phyloP scores from a whole-genome alignment of 306 rosid species.

The Vicia villosa region DNA sequence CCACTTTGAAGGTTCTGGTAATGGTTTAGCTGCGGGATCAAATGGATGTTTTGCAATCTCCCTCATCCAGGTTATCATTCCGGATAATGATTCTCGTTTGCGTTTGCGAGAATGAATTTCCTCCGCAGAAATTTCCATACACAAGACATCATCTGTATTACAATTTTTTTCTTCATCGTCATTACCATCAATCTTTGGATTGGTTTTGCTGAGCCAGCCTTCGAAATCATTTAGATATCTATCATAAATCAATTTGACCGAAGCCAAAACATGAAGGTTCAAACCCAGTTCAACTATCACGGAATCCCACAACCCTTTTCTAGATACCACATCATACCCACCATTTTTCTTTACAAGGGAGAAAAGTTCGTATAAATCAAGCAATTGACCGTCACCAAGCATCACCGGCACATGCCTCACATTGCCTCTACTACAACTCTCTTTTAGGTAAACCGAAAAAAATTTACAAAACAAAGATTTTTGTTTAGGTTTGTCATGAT shows the following conservation, averaged over 20 bases:
- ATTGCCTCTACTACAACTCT: constrained; percentile 44
- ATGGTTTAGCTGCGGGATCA: constrained; percentile 48
- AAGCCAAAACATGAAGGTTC: constrained; percentile 43
- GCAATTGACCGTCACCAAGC: constrained; percentile 53
- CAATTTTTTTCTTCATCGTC: constrained; percentile 31
- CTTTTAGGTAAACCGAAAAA: constrained; percentile 53
- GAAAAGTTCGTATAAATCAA: constrained; percentile 70
- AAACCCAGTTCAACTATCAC: constrained; percentile 61
- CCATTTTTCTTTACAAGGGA: constrained; percentile 65
- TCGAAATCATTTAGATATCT: constrained; percentile 71
- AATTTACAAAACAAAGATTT: constrained; percentile 56
- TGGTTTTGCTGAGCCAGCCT: constrained; percentile 55
- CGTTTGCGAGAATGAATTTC: constrained; percentile 51
- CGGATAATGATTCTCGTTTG: constrained; percentile 59
- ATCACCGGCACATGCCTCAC: constrained; percentile 63
- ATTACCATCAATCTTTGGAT: neutral
- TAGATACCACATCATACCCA: constrained; percentile 63
- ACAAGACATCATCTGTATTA: constrained; percentile 21
- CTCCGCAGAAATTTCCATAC: constrained; percentile 39
- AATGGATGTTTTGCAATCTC: constrained; percentile 54
- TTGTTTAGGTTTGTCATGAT: constrained; percentile 37
- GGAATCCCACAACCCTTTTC: constrained; percentile 59
- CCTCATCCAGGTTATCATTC: constrained; percentile 73
- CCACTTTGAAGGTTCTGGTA: constrained; percentile 70
- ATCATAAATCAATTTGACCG: constrained; percentile 59